phyloP scores from a whole-genome alignment of 1,284 basidiomycete genomes.

The Porogramme epimiltina region DNA sequence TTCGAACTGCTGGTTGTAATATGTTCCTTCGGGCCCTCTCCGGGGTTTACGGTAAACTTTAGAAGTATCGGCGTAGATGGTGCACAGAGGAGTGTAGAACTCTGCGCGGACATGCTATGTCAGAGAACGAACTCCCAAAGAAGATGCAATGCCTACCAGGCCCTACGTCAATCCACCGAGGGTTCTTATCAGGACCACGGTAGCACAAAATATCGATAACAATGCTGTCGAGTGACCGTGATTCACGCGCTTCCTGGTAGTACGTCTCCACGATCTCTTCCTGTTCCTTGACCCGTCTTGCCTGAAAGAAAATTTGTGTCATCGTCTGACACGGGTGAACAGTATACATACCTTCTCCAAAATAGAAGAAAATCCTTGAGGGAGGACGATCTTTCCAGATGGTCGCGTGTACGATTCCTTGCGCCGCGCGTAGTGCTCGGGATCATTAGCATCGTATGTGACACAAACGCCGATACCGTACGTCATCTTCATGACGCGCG shows the following conservation, averaged over 20 bases:
- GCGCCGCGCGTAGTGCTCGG: constrained; percentile 34
- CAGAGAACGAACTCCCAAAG: background rate
- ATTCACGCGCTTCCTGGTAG: constrained; percentile 33
- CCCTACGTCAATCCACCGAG: constrained; percentile 48
- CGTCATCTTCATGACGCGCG: constrained; percentile 36
- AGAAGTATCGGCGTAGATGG: constrained; percentile 41
- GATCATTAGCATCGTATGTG: constrained; percentile 30
- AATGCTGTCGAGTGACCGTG: constrained; percentile 28
- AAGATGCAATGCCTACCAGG: constrained; percentile 32
- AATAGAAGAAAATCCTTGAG: constrained; percentile 36
- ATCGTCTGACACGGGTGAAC: too few species aligned
- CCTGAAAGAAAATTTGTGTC: constrained; percentile 32
- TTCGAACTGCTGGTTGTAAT: constrained; percentile 45
- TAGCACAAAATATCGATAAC: constrained; percentile 42
- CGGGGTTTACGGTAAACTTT: constrained; percentile 26
- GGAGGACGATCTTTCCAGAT: constrained; percentile 33
- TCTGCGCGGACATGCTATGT: constrained; percentile 29
- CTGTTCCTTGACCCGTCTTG: constrained; percentile 33
- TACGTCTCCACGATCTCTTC: constrained; percentile 45
- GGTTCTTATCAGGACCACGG: constrained; percentile 36
- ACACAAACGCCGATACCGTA: constrained; percentile 37
- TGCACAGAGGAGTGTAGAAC: constrained; percentile 46
- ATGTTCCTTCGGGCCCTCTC: constrained; percentile 21
- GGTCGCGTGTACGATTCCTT: constrained; percentile 26
- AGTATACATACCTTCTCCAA: constrained; percentile 32